A percentile compares a stretch with the other conserved stretches of the same genome.
Evolutionary conservation across 192 early-diverging fungal species (phyloP).

Genomic region (Podila horticola): DNA sequence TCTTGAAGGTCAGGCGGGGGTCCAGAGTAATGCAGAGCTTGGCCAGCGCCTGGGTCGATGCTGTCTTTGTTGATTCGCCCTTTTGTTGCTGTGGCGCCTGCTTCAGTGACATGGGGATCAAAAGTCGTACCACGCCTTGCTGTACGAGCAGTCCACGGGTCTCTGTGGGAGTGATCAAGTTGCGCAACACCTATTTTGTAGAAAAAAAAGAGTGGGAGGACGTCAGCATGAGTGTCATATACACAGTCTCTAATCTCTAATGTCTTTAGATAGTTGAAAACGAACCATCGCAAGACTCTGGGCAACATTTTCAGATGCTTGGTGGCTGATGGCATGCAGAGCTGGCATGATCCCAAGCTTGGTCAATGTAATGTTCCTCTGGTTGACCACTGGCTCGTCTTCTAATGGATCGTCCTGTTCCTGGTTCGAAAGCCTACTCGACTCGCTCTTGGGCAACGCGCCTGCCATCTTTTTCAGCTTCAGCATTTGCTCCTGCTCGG

Average conservation of each 20-base stretch:
- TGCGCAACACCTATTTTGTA: conserved; percentile 64
- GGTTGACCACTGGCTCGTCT: conserved; percentile 67
- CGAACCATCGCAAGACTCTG: conserved; percentile 60
- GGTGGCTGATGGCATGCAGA: conserved; percentile 62
- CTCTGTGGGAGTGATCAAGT: conserved; percentile 74
- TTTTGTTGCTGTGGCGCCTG: conserved; percentile 34
- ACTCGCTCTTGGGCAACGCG: conserved; percentile 38
- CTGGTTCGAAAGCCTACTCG: conserved; percentile 42
- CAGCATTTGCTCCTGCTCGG: conserved; percentile 84
- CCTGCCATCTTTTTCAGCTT: conserved; percentile 77
- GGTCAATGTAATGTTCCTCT: conserved; percentile 65
- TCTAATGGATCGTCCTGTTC: conserved; percentile 65
- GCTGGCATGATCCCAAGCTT: conserved; percentile 66
- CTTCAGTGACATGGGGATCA: conserved; percentile 62
- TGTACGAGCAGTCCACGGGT: conserved; percentile 84
- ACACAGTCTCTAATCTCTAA: too few species aligned
- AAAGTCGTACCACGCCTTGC: conserved; percentile 77
- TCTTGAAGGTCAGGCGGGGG: conserved; percentile 86
- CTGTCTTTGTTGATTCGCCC: conserved; percentile 43
- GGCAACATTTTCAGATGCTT: conserved; percentile 66
- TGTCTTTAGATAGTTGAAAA: background rate
- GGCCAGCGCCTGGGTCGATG: conserved; percentile 86
- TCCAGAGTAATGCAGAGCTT: conserved; percentile 94
- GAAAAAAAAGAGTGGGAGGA: too few species aligned
- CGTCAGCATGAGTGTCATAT: too few species aligned